Evolutionary conservation across 371 early-diverging fungal species (phyloP), one percentile per base, ranked within the genome.

Genomic region (Mucor circinelloides): DNA sequence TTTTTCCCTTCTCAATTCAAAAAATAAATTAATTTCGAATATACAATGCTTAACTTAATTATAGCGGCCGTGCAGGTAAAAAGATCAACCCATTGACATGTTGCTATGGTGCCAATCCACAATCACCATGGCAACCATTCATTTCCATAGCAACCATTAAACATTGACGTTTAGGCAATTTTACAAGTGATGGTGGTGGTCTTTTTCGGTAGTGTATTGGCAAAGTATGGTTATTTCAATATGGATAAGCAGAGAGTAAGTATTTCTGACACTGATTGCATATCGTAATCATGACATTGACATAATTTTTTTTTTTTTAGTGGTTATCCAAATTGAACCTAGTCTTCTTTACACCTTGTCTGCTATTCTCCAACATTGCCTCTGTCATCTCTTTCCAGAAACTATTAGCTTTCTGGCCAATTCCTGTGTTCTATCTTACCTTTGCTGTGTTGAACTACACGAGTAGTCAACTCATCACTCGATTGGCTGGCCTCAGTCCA

Each of bases 261-360:
- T 34, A 2, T 15, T 27, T 52, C 23, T 25, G 32, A 27, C 38
- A 27, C 25, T 36, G 4, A 44, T 15, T 6, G 17, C 6, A 50
- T 55, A 21, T 32, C 21, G 21, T 28, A 61, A 31, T 30, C 46
- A 17, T 46, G 38, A 46, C 12, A 46, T 30, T 38, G 23, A 58
- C 19, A 30, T 42, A 50, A 7, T 23, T 64, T 23, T 25, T 17
- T 66, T 52, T 56, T n/a, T 52, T 58, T 23, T 77, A 92, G 92
- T 85, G 89, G 62, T 68, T 92, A 56, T 89, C 93, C 42, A 81
- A 82, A 48, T 74, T 93, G 36, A 91, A 91, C 70, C 64, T 93
- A 60, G 83, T 87, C 60, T 89, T 90, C 63, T 87, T 93, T 74
- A 93, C 91, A 30, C 93, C 93, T 0, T 91, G 92, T 70, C 80